phyloP scores from a whole-genome alignment of 1,284 basidiomycete species.

The Nidula niveotomentosa region DNA sequence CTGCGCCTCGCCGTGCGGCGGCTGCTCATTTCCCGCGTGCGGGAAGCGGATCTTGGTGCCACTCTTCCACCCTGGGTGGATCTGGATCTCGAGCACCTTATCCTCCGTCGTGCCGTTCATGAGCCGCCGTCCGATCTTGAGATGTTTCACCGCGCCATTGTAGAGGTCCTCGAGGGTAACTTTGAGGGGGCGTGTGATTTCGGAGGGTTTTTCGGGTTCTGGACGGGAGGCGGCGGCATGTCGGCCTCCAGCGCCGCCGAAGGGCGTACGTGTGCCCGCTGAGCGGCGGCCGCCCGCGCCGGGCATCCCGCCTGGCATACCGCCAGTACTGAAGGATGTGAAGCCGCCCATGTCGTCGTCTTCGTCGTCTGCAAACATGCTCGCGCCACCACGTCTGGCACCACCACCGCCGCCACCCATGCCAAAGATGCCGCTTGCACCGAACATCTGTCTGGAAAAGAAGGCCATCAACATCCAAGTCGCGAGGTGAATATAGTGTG shows the following conservation, averaged over 20 bases:
- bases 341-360: constrained; percentile 50
- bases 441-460: constrained; percentile 65
- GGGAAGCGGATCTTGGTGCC: constrained; percentile 94
- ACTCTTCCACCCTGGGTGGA: constrained; percentile 85
- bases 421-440: constrained; percentile 26
- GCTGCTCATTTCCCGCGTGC: constrained; percentile 82
- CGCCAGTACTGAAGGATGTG: constrained; percentile 31
- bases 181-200: constrained; percentile 85
- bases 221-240: constrained; percentile 14
- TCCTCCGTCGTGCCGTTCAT: constrained; percentile 80
- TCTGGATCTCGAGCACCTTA: constrained; percentile 88
- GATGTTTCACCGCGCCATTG: constrained; percentile 83
- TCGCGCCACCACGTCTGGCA: not conserved
- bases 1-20: constrained; percentile 67
- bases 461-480: constrained; percentile 16
- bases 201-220: constrained; percentile 39
- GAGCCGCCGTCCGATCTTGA: constrained; percentile 83
- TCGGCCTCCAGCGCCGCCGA: constrained; percentile 1
- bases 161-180: constrained; percentile 92
- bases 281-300: constrained; percentile 11
- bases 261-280: constrained; percentile 13
- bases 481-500: constrained; percentile 1
- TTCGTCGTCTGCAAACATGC: constrained; percentile 41
- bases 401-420: constrained; percentile 32
- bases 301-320: constrained; percentile 59